Conservation (phyloP, 352 stramenopile species). For the Phytophthora sp. region DNA sequence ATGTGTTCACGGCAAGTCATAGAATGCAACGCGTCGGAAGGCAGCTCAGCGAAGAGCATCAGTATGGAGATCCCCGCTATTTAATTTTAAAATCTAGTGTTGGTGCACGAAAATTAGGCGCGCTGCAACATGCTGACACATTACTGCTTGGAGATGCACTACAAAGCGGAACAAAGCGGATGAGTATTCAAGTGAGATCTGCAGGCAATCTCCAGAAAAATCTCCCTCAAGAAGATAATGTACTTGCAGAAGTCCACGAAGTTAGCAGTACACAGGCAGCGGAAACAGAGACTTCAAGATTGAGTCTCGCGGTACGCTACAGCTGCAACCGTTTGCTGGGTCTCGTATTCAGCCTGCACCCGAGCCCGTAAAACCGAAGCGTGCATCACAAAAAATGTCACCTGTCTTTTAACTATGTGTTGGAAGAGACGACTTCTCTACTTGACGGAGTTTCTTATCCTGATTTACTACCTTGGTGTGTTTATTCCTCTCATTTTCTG, state of each 20-base stretch:
- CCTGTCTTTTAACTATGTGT: not conserved
- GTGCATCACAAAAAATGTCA: not conserved
- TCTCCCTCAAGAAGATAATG: not conserved
- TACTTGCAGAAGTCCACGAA: not conserved
- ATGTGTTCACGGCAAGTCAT: constrained; percentile 8
- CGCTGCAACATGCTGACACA: constrained; percentile 2
- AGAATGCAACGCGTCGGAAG: not conserved
- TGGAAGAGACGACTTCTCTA: constrained; percentile 14
- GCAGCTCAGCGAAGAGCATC: constrained; percentile 2
- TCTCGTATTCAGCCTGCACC: constrained; percentile 3
- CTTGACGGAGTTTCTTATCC: constrained; percentile 29
- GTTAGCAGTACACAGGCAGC: too few relatives aligned
- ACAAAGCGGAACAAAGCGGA: not conserved
- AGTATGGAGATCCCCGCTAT: not conserved
- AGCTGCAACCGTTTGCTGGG: not conserved
- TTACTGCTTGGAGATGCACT: not conserved
- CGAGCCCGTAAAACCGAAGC: not conserved
- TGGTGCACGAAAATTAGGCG: constrained; percentile 3
- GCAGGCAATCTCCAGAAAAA: not conserved
- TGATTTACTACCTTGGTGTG: constrained; percentile 35
- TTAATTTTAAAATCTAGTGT: constrained; percentile 5
- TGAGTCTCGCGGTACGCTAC: not conserved
- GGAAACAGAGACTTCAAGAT: constrained; percentile 1
- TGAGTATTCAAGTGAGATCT: not conserved
- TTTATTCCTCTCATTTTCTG: constrained; percentile 37